Evolutionary conservation across 2,329 filamentous ascomycete species (phyloP).

Genomic region (Gremmenia infestans): DNA sequence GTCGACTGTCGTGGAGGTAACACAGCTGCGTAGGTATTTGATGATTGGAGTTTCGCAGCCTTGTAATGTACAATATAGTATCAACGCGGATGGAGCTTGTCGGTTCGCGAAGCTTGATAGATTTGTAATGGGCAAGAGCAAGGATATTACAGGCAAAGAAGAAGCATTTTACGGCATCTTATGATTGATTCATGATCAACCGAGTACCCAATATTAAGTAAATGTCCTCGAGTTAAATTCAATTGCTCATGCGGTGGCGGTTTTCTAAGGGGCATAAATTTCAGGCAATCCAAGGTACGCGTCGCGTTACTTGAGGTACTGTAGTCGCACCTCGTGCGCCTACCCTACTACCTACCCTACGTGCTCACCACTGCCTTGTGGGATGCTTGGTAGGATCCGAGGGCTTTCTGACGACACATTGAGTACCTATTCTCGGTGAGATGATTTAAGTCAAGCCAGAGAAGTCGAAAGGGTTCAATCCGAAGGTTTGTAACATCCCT

Average conservation of each 20-base stretch:
- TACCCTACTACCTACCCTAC: background rate
- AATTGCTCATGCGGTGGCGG: background rate
- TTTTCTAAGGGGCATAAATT: background rate
- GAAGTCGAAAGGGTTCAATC: background rate
- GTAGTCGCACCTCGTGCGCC: too few relatives aligned
- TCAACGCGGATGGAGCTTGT: background rate
- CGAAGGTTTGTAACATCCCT: background rate
- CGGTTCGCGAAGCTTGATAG: background rate
- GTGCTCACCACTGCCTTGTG: background rate
- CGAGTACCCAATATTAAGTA: background rate
- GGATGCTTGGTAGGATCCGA: too few relatives aligned
- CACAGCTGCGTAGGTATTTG: background rate
- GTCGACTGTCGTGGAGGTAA: slow-evolving; percentile 3
- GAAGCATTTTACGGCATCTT: background rate
- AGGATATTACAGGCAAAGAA: background rate
- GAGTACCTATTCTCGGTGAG: too few relatives aligned
- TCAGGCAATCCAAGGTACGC: background rate
- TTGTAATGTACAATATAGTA: background rate
- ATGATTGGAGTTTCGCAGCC: slow-evolving; percentile 5
- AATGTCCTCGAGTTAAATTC: too few relatives aligned
- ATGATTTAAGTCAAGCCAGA: too few relatives aligned
- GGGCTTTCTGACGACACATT: too few relatives aligned
- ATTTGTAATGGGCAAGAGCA: background rate
- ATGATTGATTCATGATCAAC: background rate
- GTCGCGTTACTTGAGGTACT: background rate